phyloP scores from a whole-genome alignment of 495 filamentous ascomycete genomes.

The Talaromyces wortmannii region DNA sequence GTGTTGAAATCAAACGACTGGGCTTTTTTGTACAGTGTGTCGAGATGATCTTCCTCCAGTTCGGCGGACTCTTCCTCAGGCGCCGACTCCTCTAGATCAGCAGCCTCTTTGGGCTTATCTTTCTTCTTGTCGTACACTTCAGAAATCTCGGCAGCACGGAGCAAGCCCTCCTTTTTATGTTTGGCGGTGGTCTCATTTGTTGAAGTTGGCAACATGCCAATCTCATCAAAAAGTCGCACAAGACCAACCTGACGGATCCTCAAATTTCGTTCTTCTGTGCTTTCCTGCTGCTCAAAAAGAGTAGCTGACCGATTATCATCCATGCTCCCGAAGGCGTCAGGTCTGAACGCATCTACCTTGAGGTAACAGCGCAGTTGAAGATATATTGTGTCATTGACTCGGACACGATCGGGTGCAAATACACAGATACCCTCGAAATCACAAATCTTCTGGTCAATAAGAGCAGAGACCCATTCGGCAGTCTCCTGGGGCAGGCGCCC shows the following conservation, averaged over 20 bases:
- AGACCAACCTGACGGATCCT: constrained; percentile 82
- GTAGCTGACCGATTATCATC: constrained; percentile 67
- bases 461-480: constrained; percentile 87
- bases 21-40: constrained; percentile 89
- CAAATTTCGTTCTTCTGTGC: constrained; percentile 73
- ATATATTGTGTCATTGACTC: constrained; percentile 89
- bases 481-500: constrained; percentile 84
- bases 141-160: constrained; percentile 78
- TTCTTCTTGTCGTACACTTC: constrained; percentile 70
- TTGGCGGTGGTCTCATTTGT: constrained; percentile 69
- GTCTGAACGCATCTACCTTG: constrained; percentile 65
- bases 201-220: constrained; percentile 69
- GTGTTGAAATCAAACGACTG: constrained; percentile 95
- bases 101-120: constrained; percentile 30
- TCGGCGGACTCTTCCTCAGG: constrained; percentile 82
- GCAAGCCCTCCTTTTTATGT: constrained; percentile 71
- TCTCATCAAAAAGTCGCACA: constrained; percentile 82
- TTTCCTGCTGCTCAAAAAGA: constrained; percentile 78
- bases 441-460: constrained; percentile 90
- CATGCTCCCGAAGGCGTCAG: constrained; percentile 41
- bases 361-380: constrained; percentile 79
- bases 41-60: constrained; percentile 91
- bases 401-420: constrained; percentile 76
- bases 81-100: constrained; percentile 39
- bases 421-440: constrained; percentile 82